phyloP scores from a whole-genome alignment of 2,329 filamentous ascomycete genomes.

The Neopestalotiopsis clavispora region DNA sequence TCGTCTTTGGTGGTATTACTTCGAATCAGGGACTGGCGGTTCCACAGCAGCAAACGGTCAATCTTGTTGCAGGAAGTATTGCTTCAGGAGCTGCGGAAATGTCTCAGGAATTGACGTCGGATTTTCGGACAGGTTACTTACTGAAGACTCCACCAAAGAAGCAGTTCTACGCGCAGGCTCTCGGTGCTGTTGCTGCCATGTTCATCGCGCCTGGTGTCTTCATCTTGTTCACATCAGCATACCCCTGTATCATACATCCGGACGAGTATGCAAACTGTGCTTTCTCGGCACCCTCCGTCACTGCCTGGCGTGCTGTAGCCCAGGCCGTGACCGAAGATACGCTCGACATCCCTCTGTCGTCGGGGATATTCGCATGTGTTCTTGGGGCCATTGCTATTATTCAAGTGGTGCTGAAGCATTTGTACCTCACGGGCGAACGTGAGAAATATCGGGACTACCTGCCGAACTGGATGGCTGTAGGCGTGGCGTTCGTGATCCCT shows the following conservation, averaged over 20 bases:
- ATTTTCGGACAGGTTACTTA: slow-evolving; percentile 73
- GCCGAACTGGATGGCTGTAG: slow-evolving; percentile 67
- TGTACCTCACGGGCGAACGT: slow-evolving; percentile 49
- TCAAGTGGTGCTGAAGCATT: slow-evolving; percentile 56
- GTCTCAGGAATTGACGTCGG: slow-evolving; percentile 58
- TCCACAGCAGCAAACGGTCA: slow-evolving; percentile 63
- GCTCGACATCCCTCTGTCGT: slow-evolving; percentile 58
- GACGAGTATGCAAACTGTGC: slow-evolving; percentile 49
- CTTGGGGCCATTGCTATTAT: slow-evolving; percentile 56
- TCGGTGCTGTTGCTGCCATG: slow-evolving; percentile 67
- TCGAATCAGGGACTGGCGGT: slow-evolving; percentile 55
- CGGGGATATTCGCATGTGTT: slow-evolving; percentile 62
- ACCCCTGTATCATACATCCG: slow-evolving; percentile 61
- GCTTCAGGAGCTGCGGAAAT: slow-evolving; percentile 61
- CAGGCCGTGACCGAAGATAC: slow-evolving; percentile 62
- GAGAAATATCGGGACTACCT: slow-evolving; percentile 61
- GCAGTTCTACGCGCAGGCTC: slow-evolving; percentile 69
- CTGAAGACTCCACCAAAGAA: slow-evolving; percentile 67
- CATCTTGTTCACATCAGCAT: slow-evolving; percentile 69
- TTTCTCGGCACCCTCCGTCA: slow-evolving; percentile 67
- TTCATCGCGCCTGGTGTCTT: slow-evolving; percentile 72
- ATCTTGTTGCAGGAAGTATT: slow-evolving; percentile 66
- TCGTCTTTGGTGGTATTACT: slow-evolving; percentile 70
- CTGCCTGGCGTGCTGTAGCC: slow-evolving; percentile 70
- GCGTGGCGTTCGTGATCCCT: slow-evolving; percentile 62